phyloP scores from a whole-genome alignment of 345 rosid species.

The Syzygium aromaticum region DNA sequence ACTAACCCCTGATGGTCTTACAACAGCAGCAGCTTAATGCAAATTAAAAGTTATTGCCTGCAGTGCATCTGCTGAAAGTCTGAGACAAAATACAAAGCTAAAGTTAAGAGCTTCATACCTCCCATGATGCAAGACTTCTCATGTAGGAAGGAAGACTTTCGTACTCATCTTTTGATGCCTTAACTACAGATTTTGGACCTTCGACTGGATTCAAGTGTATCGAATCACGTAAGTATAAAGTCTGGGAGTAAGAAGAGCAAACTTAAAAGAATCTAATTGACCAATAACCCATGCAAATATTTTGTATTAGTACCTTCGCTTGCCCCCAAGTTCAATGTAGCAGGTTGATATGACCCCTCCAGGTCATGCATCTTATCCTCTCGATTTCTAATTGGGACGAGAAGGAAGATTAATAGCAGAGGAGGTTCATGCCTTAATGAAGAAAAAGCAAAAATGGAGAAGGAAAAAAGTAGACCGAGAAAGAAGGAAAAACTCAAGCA shows the following conservation, averaged over 20 bases:
- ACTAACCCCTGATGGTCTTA: neutral
- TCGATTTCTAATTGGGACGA: constrained; percentile 5
- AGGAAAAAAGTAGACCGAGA: neutral
- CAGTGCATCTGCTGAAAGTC: neutral
- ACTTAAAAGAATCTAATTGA: neutral
- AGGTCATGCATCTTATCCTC: constrained; percentile 15
- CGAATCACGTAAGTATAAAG: neutral
- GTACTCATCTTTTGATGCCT: constrained; percentile 44
- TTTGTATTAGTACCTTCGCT: constrained; percentile 26
- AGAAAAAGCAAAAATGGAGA: neutral
- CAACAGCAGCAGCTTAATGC: neutral
- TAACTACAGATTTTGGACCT: constrained; percentile 16
- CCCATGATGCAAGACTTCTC: constrained; percentile 73
- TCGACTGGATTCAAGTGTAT: constrained; percentile 3
- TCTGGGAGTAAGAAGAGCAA: neutral
- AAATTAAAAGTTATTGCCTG: neutral
- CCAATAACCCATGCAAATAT: neutral
- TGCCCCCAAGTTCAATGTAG: constrained; percentile 6
- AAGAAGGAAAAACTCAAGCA: neutral
- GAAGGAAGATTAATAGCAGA: neutral
- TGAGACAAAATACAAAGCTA: neutral
- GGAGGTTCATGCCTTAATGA: constrained; percentile 18
- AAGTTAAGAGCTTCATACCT: constrained; percentile 34
- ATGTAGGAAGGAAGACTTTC: constrained; percentile 67
- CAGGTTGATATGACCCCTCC: constrained; percentile 5